These are phyloP conservation scores for Straminergon stramineum DNA, from an alignment of 225 moss, liverwort and hornwort genomes.

Conservation along the genomic window DNA sequence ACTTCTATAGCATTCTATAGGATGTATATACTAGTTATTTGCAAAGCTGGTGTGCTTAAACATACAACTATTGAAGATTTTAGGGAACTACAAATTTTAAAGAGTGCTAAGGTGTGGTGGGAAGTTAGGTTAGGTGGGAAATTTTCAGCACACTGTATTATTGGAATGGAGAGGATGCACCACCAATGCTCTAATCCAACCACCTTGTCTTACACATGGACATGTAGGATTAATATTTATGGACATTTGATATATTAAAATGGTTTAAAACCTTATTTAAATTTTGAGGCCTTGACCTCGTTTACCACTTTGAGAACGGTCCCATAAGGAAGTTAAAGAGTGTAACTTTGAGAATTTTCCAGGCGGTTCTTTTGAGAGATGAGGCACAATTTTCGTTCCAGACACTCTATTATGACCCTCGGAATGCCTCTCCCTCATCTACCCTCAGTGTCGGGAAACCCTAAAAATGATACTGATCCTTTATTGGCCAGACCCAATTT, in stretches of 20 bases:
- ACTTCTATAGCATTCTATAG: neutral
- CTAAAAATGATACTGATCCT: neutral
- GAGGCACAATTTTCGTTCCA: neutral
- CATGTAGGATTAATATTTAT: neutral
- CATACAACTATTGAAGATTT: no score
- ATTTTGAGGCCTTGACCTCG: neutral
- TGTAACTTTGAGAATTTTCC: neutral
- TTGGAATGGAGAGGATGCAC: neutral
- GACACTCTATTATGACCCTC: neutral
- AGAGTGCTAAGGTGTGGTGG: accelerated
- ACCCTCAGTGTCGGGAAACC: neutral
- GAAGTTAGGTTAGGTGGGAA: neutral
- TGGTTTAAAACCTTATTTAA: neutral
- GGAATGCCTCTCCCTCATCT: neutral
- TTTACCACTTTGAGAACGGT: neutral
- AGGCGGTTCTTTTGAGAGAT: neutral
- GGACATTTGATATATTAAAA: neutral
- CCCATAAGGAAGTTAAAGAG: neutral
- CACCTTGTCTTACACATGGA: neutral
- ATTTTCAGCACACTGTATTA: no score
- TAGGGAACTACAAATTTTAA: no score
- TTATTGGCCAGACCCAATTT: neutral
- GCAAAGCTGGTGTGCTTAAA: no score
- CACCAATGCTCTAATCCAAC: neutral
- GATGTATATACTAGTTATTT: neutral